These are phyloP conservation scores for Aspergillus brunneoviolaceus DNA, from an alignment of 2,329 filamentous ascomycete species.

Conservation along the genomic window DNA sequence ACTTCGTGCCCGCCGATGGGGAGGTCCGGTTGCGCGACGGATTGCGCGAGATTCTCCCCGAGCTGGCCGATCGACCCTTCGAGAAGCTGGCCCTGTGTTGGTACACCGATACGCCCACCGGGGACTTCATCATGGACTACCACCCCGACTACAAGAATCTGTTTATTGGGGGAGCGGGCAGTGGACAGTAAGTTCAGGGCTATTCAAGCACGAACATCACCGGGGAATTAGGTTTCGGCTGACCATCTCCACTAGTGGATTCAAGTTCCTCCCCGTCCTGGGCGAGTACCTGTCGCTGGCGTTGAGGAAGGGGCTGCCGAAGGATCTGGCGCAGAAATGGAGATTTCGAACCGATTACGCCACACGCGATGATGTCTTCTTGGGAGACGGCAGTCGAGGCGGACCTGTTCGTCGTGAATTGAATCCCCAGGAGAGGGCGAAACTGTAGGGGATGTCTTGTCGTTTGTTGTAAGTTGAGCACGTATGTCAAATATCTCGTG, in stretches of 20 bases:
- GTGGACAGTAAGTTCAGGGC: conserved; percentile 28
- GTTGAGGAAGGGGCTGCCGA: conserved; percentile 44
- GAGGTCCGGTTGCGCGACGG: conserved; percentile 57
- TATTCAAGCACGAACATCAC: too few species aligned
- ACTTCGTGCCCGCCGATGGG: conserved; percentile 51
- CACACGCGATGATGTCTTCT: conserved; percentile 15
- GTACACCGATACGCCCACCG: conserved; percentile 69
- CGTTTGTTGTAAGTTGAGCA: too few species aligned
- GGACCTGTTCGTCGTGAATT: conserved; percentile 31
- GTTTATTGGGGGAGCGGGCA: conserved; percentile 31
- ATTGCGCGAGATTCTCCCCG: conserved; percentile 59
- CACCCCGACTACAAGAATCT: conserved; percentile 55
- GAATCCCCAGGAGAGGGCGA: conserved; percentile 15
- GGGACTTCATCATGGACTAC: conserved; percentile 67
- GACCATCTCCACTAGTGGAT: conserved; percentile 44
- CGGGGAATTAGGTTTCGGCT: neutral
- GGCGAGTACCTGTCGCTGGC: conserved; percentile 62
- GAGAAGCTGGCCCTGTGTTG: conserved; percentile 63
- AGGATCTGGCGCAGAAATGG: conserved; percentile 64
- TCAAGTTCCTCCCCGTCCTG: conserved; percentile 63
- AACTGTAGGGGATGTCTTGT: neutral
- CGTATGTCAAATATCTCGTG: too few species aligned
- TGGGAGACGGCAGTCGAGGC: conserved; percentile 33
- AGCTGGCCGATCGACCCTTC: conserved; percentile 58
- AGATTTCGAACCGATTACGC: conserved; percentile 27